phyloP scores from a whole-genome alignment of 176 grass and related monocot genomes.

The Musa troglodytarum region DNA sequence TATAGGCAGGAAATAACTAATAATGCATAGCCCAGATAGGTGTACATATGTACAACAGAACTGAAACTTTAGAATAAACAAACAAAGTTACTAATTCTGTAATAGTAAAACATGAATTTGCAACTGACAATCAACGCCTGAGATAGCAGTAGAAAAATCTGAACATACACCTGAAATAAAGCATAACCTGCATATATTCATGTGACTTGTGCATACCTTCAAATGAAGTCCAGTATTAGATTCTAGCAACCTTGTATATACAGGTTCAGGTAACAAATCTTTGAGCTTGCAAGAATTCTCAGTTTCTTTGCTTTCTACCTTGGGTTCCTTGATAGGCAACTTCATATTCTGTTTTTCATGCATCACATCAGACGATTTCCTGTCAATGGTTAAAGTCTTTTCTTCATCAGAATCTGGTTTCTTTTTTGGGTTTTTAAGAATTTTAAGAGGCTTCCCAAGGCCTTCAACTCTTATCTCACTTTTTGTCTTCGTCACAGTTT shows the following conservation, averaged over 20 bases:
- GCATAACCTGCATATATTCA: background rate
- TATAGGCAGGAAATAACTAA: too few species aligned
- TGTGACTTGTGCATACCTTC: constrained; percentile 43
- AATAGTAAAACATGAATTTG: too few species aligned
- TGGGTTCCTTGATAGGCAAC: constrained; percentile 26
- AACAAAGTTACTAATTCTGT: too few species aligned
- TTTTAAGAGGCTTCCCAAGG: constrained; percentile 94
- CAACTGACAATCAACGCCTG: too few species aligned
- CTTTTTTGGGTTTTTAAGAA: constrained; percentile 56
- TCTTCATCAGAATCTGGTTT: constrained; percentile 39
- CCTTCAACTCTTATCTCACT: constrained; percentile 83
- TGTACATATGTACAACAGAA: too few species aligned
- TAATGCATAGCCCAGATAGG: too few species aligned
- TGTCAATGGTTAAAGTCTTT: constrained; percentile 31
- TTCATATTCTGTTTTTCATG: constrained; percentile 46
- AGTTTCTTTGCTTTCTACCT: constrained; percentile 34
- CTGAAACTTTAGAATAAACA: too few species aligned
- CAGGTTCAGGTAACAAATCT: constrained; percentile 57
- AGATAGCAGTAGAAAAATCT: too few species aligned
- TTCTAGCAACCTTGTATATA: constrained; percentile 82
- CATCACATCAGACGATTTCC: constrained; percentile 24
- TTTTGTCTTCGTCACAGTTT: constrained; percentile 43
- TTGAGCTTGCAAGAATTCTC: constrained; percentile 58
- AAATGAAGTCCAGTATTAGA: constrained; percentile 86
- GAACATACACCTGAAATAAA: too few species aligned